Base-by-base conservation (phyloP, 441 rosid species). In the Euphorbia schlechtendalii region DNA sequence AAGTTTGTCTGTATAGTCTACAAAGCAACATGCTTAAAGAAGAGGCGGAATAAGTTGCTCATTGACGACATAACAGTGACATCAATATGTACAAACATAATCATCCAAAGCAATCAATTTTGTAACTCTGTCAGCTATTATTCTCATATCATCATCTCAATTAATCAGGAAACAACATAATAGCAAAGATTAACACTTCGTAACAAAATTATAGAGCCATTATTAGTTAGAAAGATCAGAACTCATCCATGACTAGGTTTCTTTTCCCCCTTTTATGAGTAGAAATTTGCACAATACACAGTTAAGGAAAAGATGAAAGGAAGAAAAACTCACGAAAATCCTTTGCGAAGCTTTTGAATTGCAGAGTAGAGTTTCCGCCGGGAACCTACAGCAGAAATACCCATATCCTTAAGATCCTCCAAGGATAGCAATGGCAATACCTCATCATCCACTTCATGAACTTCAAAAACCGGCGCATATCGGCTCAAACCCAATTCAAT, bases 341-440 rank as follows among this genome's bases (percentile, higher is more conserved):
- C 87, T 73, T 74, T 80, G 38, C 77, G 81, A 59, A 86, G 92
- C 79, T 83, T 86, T 74, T 76, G 85, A 40, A 86, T 86, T 2
- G 88, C 92, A 25, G 81, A 64, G 49, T 76, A 82, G 62, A 86
- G 71, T 74, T 82, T 86, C 76, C 92, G 67, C 66, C 92, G 72
- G 10, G 92, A 86, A 28, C 92, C 92, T 41, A 84, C 92, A 1
- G 92, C 92, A 57, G 74, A 82, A 10, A 86, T 82, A 28, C 92
- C 92, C 92, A 86, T 86, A 66, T 86, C 92, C 66, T 82, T 86
- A 69, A 86, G 85, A 74, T 86, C 92, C 76, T 86, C 92, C 64
- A 86, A 67, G 2, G 88, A 83, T 70, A 86, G 56, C 73, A 86
- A 73, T 11, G 88, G 88, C 82, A 86, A 71, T 3, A 86, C 84